Conservation (phyloP, 2,329 filamentous ascomycete species). For the Colletotrichum orbiculare region DNA sequence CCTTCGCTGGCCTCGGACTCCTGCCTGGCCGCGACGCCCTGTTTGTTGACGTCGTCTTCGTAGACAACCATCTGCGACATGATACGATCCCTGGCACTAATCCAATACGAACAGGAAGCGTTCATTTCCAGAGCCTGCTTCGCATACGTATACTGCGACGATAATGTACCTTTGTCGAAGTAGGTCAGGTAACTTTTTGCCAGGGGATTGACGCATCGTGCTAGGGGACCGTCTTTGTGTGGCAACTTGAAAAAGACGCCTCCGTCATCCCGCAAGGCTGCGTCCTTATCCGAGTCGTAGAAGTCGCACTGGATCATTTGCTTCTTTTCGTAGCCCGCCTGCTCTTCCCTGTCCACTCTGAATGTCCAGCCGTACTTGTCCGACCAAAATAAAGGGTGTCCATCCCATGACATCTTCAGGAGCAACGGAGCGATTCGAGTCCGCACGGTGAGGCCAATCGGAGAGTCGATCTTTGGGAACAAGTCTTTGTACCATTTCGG, state of each 20-base stretch:
- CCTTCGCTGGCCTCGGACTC: conserved; percentile 3
- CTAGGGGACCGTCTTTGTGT: conserved; percentile 91
- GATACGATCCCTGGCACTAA: conserved; percentile 92
- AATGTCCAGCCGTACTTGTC: conserved; percentile 95
- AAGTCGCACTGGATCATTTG: conserved; percentile 82
- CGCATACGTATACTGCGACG: conserved; percentile 88
- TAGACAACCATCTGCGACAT: conserved; percentile 96
- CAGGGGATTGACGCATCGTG: conserved; percentile 86
- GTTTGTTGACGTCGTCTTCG: conserved; percentile 65
- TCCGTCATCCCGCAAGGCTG: conserved; percentile 69
- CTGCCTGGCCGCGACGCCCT: too few relatives aligned
- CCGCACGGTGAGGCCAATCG: conserved; percentile 84
- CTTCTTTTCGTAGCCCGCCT: conserved; percentile 73
- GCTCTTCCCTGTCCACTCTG: conserved; percentile 73
- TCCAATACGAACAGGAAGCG: conserved; percentile 98
- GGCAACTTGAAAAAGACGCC: conserved; percentile 91
- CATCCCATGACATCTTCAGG: conserved; percentile 88
- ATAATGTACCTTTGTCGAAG: conserved; percentile 89
- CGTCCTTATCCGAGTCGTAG: conserved; percentile 75
- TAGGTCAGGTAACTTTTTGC: conserved; percentile 91
- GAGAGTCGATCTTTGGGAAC: conserved; percentile 74
- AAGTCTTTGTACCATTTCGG: conserved; percentile 96
- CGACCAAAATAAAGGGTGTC: conserved; percentile 91
- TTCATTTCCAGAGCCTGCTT: conserved; percentile 99
- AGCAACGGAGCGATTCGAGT: conserved; percentile 89